A percentile compares a stretch with the other conserved stretches of the same genome.
Conservation (phyloP, 805 yeast species). For the Kazachstania kunashirensis region DNA sequence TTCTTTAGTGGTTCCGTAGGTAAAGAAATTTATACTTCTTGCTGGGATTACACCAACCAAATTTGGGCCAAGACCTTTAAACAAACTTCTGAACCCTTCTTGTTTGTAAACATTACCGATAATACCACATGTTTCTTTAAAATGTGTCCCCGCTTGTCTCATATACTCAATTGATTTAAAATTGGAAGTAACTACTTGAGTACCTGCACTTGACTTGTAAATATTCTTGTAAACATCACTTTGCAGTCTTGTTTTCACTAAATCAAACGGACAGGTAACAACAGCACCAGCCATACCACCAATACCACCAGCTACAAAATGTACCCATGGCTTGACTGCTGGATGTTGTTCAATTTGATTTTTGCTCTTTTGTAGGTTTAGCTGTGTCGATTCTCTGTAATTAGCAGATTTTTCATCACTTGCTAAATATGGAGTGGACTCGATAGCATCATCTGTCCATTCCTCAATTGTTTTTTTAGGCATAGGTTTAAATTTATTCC, state of each 20-base stretch:
- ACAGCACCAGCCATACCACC: conserved; percentile 99
- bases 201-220: conserved; percentile 32
- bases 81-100: conserved; percentile 82
- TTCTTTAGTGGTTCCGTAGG: conserved; percentile 90
- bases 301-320: conserved; percentile 81
- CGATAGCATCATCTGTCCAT: conserved; percentile 45
- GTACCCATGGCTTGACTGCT: conserved; percentile 52
- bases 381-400: conserved; percentile 31
- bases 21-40: conserved; percentile 89
- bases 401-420: conserved; percentile 65
- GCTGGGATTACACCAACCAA: conserved; percentile 98
- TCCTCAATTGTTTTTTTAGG: conserved; percentile 23
- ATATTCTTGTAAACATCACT: conserved; percentile 66
- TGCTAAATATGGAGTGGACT: conserved; percentile 51
- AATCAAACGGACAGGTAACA: conserved; percentile 89
- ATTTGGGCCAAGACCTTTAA: conserved; percentile 94
- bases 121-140: conserved; percentile 71
- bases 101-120: conserved; percentile 53
- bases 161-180: conserved; percentile 25
- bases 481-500: conserved; percentile 9
- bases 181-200: conserved; percentile 3
- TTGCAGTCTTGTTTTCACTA: conserved; percentile 90
- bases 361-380: conserved; percentile 12
- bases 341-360: conserved; percentile 10
- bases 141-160: conserved; percentile 53